phyloP scores from a whole-genome alignment of 2,329 filamentous ascomycete genomes.

The Aureobasidium sp. region DNA sequence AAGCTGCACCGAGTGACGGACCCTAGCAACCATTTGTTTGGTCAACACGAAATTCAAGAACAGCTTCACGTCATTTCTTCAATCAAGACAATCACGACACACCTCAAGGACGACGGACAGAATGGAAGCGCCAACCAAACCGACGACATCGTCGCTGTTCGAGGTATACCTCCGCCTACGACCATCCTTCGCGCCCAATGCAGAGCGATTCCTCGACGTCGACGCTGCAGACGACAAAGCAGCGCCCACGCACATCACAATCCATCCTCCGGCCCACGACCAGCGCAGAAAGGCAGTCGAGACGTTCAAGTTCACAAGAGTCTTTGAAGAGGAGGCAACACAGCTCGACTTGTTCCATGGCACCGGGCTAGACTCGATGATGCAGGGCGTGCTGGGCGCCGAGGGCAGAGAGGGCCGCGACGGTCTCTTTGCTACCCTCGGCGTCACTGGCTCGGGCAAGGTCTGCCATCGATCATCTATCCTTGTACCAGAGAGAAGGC shows the following conservation, averaged over 20 bases:
- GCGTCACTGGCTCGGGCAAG: constrained; percentile 94
- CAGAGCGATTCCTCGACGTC: constrained; percentile 71
- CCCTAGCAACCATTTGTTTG: constrained; percentile 9
- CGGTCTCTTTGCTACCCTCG: constrained; percentile 82
- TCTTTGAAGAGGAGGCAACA: constrained; percentile 79
- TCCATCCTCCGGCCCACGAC: constrained; percentile 65
- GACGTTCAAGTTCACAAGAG: constrained; percentile 86
- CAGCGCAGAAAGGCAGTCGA: constrained; percentile 73
- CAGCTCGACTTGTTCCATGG: constrained; percentile 84
- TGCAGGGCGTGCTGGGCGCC: constrained; percentile 73
- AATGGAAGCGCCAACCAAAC: constrained; percentile 17
- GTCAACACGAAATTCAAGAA: background rate
- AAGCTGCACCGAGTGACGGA: background rate
- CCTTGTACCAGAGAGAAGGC: background rate
- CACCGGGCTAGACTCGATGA: constrained; percentile 64
- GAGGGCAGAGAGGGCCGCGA: constrained; percentile 73
- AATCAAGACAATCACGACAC: background rate
- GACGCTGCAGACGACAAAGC: constrained; percentile 44
- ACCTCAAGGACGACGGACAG: background rate
- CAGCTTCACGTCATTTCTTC: background rate
- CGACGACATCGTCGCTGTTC: constrained; percentile 57
- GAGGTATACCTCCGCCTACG: constrained; percentile 83
- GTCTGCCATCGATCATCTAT: constrained; percentile 39
- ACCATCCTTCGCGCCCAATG: constrained; percentile 32
- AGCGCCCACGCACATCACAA: constrained; percentile 45